Base-by-base conservation (phyloP, 305 asterid genomes). In the Fraxinus velutina region DNA sequence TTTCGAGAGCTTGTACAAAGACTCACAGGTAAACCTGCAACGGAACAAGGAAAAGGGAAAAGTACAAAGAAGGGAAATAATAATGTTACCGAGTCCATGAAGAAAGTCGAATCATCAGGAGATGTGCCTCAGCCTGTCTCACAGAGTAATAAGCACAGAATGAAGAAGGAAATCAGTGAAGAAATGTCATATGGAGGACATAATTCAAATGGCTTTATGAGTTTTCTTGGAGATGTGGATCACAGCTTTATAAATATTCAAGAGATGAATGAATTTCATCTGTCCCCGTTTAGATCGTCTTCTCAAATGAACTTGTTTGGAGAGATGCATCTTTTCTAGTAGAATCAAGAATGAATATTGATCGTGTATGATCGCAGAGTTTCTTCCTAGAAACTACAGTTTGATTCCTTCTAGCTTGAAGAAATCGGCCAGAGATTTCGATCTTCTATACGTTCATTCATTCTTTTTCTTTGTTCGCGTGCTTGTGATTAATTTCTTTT, bases 1-100 rank as follows among this genome's bases (percentile, higher is more conserved):
- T 94, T 94, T 85, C 87, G 91, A 9, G 90, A 86, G 83, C 92
- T 94, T 33, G 98, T 94, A 1, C 98, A 94, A 78, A 90, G 88
- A 80, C 94, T 94, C 55, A 94, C 98, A 0, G 98, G 98, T 47
- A 94, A 91, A 86, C 86, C 88, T 5, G 29, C 74, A 22, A 8
- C 32, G 2, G 89, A 7, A 21, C 83, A 74, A 74, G 76, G 55
- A 47, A 82, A 75, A 75, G 66, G 36, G 66, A 79, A 39, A 3
- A 19, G 36, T 2, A 80, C 42, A 22, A 81, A 29, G 62, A 87
- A 83, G 77, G 75, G 7, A 6, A 81, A 29, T 4, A 29, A 80
- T 12, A 22, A 36, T 76, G 32, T 57, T 64, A 70, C 83, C 76
- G 81, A 85, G 66, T 71, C 78, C 75, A 84, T 52, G 73, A 86